Percentiles rank a stretch among this genome's conserved stretches.
These are phyloP conservation scores for Gypsophila paniculata DNA, from an alignment of 179 eudicot species.

Conservation along the genomic window DNA sequence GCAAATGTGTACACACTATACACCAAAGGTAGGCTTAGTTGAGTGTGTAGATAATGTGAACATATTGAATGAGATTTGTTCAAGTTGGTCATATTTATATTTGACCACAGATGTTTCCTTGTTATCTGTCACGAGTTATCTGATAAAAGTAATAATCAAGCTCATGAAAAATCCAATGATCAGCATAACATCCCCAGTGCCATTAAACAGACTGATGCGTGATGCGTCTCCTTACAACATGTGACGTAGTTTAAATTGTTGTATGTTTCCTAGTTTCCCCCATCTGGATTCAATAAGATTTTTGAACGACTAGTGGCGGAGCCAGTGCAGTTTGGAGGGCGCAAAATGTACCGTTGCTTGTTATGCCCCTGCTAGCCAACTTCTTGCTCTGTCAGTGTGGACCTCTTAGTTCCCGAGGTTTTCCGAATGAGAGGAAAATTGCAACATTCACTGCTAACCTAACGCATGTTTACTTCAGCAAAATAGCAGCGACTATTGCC, in stretches of 20 bases:
- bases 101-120: no score
- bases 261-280: not conserved
- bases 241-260: not conserved
- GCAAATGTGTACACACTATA: constrained; percentile 1
- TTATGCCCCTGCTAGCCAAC: no score
- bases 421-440: not conserved
- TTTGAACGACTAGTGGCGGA: not conserved
- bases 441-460: not conserved
- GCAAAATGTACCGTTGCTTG: no score
- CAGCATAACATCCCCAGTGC: no score
- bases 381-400: no score
- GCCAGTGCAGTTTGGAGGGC: no score
- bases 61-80: no score
- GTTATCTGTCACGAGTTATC: no score
- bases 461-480: not conserved
- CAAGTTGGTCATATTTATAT: no score
- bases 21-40: not conserved
- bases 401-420: not conserved
- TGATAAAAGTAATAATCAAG: no score
- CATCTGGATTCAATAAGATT: not conserved
- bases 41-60: not conserved
- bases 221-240: not conserved
- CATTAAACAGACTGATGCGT: no score
- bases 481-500: constrained; percentile 5
- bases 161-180: no score